phyloP scores from a whole-genome alignment of 108 stramenopile species.

The Schizochytrium sp. region DNA sequence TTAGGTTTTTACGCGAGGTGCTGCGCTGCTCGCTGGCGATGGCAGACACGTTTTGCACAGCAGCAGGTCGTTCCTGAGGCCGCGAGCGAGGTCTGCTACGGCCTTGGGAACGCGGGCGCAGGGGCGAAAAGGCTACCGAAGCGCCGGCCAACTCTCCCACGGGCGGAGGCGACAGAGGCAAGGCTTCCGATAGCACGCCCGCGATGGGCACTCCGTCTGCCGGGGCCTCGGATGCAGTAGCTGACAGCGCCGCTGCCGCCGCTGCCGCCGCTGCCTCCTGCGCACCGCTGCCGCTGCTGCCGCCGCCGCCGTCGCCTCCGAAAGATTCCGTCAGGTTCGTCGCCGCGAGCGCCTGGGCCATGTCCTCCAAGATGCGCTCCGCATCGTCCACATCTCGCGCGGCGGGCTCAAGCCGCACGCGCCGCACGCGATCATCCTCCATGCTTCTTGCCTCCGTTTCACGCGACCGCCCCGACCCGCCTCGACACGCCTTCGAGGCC shows the following conservation, averaged over 20 bases:
- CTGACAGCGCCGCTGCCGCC: too few species aligned
- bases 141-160: background rate
- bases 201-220: background rate
- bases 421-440: background rate
- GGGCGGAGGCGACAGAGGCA: background rate
- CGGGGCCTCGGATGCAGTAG: too few species aligned
- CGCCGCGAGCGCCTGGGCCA: background rate
- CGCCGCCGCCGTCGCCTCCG: too few species aligned
- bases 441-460: background rate
- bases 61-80: background rate
- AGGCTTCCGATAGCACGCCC: background rate
- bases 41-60: background rate
- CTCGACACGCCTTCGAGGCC: too few species aligned
- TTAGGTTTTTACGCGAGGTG: background rate
- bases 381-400: background rate
- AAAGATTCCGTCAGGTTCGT: too few species aligned
- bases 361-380: background rate
- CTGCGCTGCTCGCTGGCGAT: background rate
- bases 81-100: background rate
- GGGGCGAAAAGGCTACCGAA: background rate
- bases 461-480: too few species aligned
- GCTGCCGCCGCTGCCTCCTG: too few species aligned
- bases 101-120: background rate
- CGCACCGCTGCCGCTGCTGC: too few species aligned
- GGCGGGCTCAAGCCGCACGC: background rate